A percentile compares a stretch with the other conserved stretches of the same genome.
phyloP scores from a whole-genome alignment of 2,329 filamentous ascomycete species.

The Chaetothyriales sp. region DNA sequence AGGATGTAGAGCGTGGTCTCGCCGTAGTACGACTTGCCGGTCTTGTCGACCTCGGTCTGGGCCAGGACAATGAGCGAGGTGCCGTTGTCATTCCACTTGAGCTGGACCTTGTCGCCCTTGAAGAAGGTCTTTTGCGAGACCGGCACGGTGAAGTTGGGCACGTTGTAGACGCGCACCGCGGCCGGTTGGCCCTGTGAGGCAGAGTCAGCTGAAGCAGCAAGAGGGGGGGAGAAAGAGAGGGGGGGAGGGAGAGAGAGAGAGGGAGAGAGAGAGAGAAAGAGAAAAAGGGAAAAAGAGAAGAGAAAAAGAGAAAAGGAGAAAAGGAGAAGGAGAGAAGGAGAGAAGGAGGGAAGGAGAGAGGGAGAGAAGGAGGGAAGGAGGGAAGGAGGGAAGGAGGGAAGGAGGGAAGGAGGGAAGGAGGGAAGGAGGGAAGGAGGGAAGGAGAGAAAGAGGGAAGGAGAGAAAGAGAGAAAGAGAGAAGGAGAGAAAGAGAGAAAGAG shows the following conservation, averaged over 20 bases:
- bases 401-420: too few relatives aligned
- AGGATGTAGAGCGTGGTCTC: slow-evolving; percentile 95
- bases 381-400: not conserved
- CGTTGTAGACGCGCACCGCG: slow-evolving; percentile 83
- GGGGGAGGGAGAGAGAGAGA: too few relatives aligned
- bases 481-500: not conserved
- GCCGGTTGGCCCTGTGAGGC: slow-evolving; percentile 70
- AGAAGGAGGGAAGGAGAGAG: not conserved
- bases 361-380: not conserved
- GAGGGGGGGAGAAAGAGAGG: not conserved
- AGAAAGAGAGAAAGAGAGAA: too few relatives aligned
- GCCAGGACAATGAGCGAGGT: slow-evolving; percentile 88
- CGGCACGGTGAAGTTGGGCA: slow-evolving; percentile 68
- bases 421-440: too few relatives aligned
- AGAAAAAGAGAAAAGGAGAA: too few relatives aligned
- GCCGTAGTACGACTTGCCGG: slow-evolving; percentile 98
- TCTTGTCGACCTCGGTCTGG: slow-evolving; percentile 95
- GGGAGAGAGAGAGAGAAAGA: too few relatives aligned
- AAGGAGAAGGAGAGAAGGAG: too few relatives aligned
- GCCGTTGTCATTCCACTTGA: slow-evolving; percentile 93
- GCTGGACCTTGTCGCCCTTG: slow-evolving; percentile 96
- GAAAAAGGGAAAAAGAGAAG: too few relatives aligned
- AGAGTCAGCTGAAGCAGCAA: slow-evolving; percentile 1
- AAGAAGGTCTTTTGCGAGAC: slow-evolving; percentile 98
- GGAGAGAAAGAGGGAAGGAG: too few relatives aligned